Evolutionary conservation across 2,329 filamentous ascomycete genomes (phyloP).

Genomic region (Bipolaris bicolor): DNA sequence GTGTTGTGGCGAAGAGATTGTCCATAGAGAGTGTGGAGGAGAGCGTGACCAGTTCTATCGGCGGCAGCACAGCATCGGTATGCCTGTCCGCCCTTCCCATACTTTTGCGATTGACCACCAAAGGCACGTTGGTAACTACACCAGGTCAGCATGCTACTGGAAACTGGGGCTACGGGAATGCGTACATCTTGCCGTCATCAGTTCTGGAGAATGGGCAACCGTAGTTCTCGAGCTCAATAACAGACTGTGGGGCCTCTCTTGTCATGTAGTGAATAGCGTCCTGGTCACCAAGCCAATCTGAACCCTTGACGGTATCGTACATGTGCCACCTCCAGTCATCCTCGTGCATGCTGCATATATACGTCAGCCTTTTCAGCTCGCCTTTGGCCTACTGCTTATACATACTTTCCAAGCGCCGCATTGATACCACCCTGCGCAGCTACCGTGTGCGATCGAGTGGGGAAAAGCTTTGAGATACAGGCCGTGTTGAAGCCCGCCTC

Average conservation of each 20-base stretch:
- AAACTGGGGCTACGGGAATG: neutral
- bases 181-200: slow-evolving; percentile 89
- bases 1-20: slow-evolving; percentile 97
- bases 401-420: slow-evolving; percentile 77
- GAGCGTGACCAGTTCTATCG: slow-evolving; percentile 94
- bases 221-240: slow-evolving; percentile 96
- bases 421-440: slow-evolving; percentile 81
- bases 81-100: slow-evolving; percentile 94
- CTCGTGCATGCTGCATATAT: slow-evolving; percentile 74
- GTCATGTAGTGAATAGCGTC: slow-evolving; percentile 99
- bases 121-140: slow-evolving; percentile 93
- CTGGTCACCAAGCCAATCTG: slow-evolving; percentile 96
- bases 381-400: slow-evolving; percentile 10
- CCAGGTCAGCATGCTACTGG: slow-evolving; percentile 14
- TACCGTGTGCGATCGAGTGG: slow-evolving; percentile 83
- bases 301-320: slow-evolving; percentile 98
- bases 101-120: slow-evolving; percentile 95
- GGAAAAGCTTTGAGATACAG: slow-evolving; percentile 85
- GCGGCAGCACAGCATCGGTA: slow-evolving; percentile 97
- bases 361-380: slow-evolving; percentile 27
- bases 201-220: slow-evolving; percentile 97
- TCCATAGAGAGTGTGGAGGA: slow-evolving; percentile 97
- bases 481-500: slow-evolving; percentile 90
- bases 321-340: slow-evolving; percentile 99
- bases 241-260: slow-evolving; percentile 86